Evolutionary conservation across 108 stramenopile species (phyloP), one percentile per base, ranked within the genome.

Genomic region (Nitzschia sp.): DNA sequence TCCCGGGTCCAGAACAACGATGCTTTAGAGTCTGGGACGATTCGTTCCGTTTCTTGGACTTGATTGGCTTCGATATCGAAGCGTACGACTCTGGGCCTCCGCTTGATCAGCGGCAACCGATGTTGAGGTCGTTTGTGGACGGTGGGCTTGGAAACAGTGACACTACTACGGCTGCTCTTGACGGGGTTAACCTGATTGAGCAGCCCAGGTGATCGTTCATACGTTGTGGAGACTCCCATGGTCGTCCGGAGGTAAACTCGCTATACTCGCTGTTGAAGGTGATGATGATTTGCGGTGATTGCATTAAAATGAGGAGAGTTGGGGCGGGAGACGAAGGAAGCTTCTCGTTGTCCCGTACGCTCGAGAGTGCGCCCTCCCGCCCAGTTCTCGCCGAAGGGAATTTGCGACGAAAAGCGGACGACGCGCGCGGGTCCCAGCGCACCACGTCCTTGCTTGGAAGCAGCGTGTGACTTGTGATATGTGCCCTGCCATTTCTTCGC

Each of bases 1-100:
- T 75, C 74, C 48, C 59, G 58, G 54, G 74, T 75, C 74, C 74
- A 75, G 64, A 68, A 75, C 3, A 75, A 53, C 2, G 32, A n/a
- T 27, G 57, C 27, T 47, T 66, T 66, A 47, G 70, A 34, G 9
- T 53, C 59, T 0, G 34, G 58, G 27, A n/a, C 9, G 38, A 28
- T 60, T 19, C 61, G 36, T 23, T 62, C 42, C 3, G 61, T 62
- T 5, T 62, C 61, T 62, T 62, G 61, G 2, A 62, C 61, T 62
- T 62, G 31, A 26, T 62, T 62, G 61, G 61, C 61, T 46, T 62
- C 61, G 23, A 45, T 9, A 26, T 42, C n/a, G 42, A 62, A 62
- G 18, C 61, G 61, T 19, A 62, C 61, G 35, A 62, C 42, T 13
- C 61, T 18, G 19, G 61, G 61, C 32, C 42, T 19, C 15, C 61